phyloP scores from a whole-genome alignment of 192 early-diverging fungal genomes.

The Dissophora ornata region DNA sequence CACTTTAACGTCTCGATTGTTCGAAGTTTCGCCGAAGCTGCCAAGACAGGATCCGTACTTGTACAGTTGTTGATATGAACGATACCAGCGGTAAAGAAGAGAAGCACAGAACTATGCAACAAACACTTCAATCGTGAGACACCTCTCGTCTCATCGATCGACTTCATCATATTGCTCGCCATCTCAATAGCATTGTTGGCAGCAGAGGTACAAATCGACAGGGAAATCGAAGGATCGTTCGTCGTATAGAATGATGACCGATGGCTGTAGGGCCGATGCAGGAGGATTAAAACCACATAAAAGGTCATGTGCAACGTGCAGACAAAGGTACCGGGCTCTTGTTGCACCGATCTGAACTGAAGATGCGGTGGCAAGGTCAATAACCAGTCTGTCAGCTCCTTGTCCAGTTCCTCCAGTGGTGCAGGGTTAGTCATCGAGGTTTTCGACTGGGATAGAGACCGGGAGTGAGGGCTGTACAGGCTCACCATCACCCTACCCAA shows the following conservation, averaged over 20 bases:
- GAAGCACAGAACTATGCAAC: constrained; percentile 38
- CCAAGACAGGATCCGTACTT: constrained; percentile 37
- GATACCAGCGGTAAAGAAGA: constrained; percentile 52
- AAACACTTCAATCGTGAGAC: constrained; percentile 25
- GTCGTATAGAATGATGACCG: constrained; percentile 14
- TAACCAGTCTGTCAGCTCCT: constrained; percentile 61
- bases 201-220: constrained; percentile 57
- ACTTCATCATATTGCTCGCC: constrained; percentile 49
- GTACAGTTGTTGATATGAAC: constrained; percentile 57
- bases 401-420: constrained; percentile 61
- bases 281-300: constrained; percentile 61
- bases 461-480: constrained; percentile 59
- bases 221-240: constrained; percentile 49
- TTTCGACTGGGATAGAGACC: constrained; percentile 37
- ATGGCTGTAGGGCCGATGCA: constrained; percentile 67
- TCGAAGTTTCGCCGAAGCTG: constrained; percentile 46
- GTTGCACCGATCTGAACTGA: constrained; percentile 59
- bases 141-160: constrained; percentile 35
- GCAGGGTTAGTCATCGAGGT: constrained; percentile 54
- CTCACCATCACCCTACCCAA: constrained; percentile 62
- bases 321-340: constrained; percentile 48
- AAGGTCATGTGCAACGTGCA: constrained; percentile 62
- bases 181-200: constrained; percentile 59
- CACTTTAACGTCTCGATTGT: constrained; percentile 46
- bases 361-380: constrained; percentile 58